Evolutionary conservation across 2,329 filamentous ascomycete genomes (phyloP), one percentile per base, ranked within the genome.

Genomic region (Botrytis elliptica): DNA sequence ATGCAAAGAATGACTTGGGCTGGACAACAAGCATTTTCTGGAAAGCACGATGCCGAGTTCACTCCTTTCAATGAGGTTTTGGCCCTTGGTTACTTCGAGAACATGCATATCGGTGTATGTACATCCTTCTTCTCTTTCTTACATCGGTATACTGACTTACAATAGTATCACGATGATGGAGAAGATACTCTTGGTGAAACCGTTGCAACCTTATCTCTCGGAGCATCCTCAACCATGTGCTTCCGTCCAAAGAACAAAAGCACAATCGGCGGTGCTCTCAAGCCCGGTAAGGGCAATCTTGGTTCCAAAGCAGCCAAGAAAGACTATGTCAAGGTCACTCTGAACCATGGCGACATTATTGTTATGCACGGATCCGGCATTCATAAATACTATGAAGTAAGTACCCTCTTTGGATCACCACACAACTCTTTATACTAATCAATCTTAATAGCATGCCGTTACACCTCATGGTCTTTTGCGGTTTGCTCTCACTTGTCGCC

Each of bases 111-210:
- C 71, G 85, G 83, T 42, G 87, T 88, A 79, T 80, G 85, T 82
- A 38, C 36, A 36, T 49, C 60, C 49, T 33, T 65, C 3, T 40
- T 20, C 12, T 12, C 22, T 44, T 42, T 3, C 20, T 40, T 16
- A 3, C 33, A 33, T 4, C n/a, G 14, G n/a, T 18, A 16, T 74
- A 44, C 74, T 77, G 72, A 77, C 59, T 59, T 70, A 22, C 18
- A n/a, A 64, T 63, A 89, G 83, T 90, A 87, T 76, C 90, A 92
- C 74, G 90, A 92, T 73, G 91, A 92, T 76, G 90, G 90, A 7
- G 90, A 92, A 78, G 82, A 81, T 16, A 88, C 88, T 5, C 83
- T 92, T 0, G 90, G 90, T 0, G 88, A 89, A 0, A 89, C 87
- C 0, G 88, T 92, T 10, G 88, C 89, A 0, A 90, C 89, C 0